A percentile compares a stretch with the other conserved stretches of the same genome.
These are phyloP conservation scores for Coleophoma eucalyptorum DNA, from an alignment of 2,329 filamentous ascomycete genomes.

Conservation along the genomic window DNA sequence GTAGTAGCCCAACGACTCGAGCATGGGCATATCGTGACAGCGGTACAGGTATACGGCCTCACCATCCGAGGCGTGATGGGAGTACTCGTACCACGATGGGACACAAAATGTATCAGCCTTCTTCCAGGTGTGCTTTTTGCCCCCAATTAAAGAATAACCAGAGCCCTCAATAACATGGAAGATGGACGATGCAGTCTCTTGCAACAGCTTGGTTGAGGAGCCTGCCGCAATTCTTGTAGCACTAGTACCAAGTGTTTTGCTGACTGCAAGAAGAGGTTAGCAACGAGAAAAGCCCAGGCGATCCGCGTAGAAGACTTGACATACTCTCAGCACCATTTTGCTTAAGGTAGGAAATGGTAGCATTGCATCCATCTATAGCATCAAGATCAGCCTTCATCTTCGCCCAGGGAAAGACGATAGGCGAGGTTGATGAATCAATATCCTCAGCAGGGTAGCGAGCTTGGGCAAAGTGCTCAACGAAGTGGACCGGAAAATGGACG, in stretches of 20 bases:
- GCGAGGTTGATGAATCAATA: constrained; percentile 29
- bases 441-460: constrained; percentile 44
- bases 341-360: constrained; percentile 28
- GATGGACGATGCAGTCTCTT: constrained; percentile 47
- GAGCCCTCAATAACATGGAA: constrained; percentile 48
- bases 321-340: constrained; percentile 30
- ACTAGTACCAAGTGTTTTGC: constrained; percentile 40
- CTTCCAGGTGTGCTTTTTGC: constrained; percentile 37
- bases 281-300: neutral
- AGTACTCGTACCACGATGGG: constrained; percentile 45
- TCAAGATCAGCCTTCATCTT: constrained; percentile 35
- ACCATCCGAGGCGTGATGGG: constrained; percentile 36
- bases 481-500: constrained; percentile 46
- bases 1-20: constrained; percentile 47
- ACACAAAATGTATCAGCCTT: constrained; percentile 51
- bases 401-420: constrained; percentile 37
- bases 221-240: constrained; percentile 40
- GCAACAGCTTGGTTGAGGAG: constrained; percentile 30
- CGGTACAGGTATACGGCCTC: constrained; percentile 44
- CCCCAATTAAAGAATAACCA: constrained; percentile 37
- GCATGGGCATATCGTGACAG: constrained; percentile 53
- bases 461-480: constrained; percentile 46
- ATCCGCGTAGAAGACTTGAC: neutral
- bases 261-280: constrained; percentile 28
- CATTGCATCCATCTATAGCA: constrained; percentile 23